Evolutionary conservation across 345 rosid species (phyloP), one percentile per base, ranked within the genome.

Genomic region (Pugionium dolabratum): DNA sequence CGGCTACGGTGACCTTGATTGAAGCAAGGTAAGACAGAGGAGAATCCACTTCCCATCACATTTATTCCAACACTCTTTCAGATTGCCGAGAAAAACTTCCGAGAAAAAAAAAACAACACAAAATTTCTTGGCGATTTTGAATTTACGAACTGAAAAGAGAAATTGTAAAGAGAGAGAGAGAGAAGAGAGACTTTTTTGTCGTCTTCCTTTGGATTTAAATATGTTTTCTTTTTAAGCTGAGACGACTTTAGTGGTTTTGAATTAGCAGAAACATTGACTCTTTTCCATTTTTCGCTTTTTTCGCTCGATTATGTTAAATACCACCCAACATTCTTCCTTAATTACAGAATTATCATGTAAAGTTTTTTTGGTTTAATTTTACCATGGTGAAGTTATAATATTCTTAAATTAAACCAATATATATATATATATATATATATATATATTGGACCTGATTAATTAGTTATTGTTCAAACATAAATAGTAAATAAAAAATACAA

Each of bases 21-120:
- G 69, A 89, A 74, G 78, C 98, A 93, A 69, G 93, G 88, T 51
- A 78, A 64, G 81, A 84, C 71, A 62, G 84, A 74, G 70, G 95
- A 93, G 75, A 90, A 77, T 76, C 96, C 91, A 76, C 90, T 84
- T 77, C 98, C 98, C 98, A 93, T 93, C 94, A 86, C 98, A 93
- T 86, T 90, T 86, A 81, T 67, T 73, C 78, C 75, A 74, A 42
- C 55, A 45, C 67, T 50, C 66, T 4, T 34, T 7, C 34, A 57
- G 76, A 78, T 29, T 57, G 59, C 66, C 47, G 31, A 72, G 79
- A 82, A 73, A 80, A 74, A 53, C 45, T 59, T 33, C 32, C 11
- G 54, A 71, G 9, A 4, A 36, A 42, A 31, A 28, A 43, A 43
- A 11, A 57, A 4, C 10, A 18, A 62, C 62, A 63, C 64, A 62